Evolutionary conservation across 2,329 filamentous ascomycete species (phyloP).

Genomic region (Arthrobotrys sphaeroides): DNA sequence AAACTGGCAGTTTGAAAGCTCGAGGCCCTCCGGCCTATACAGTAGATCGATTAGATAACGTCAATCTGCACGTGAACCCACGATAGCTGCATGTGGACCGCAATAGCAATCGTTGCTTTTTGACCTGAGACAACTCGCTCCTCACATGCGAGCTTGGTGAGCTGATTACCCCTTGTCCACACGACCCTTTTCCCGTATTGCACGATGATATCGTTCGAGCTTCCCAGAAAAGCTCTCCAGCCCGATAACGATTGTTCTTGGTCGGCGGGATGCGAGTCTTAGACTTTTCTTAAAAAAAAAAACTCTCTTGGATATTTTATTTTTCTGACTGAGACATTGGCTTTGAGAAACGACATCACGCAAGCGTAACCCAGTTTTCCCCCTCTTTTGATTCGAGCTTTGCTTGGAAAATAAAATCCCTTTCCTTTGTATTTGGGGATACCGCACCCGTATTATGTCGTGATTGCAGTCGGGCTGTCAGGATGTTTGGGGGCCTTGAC

Average conservation of each 20-base stretch:
- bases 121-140: background rate
- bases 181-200: constrained; percentile 8
- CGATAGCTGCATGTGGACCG: background rate
- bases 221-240: constrained; percentile 21
- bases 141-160: constrained; percentile 13
- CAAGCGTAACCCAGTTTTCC: background rate
- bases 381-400: background rate
- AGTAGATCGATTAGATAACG: constrained; percentile 8
- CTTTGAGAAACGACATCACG: background rate
- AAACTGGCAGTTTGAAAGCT: background rate
- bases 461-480: background rate
- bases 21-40: too few species aligned
- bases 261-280: constrained; percentile 5
- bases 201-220: constrained; percentile 1
- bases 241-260: constrained; percentile 21
- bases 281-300: too few species aligned
- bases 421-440: background rate
- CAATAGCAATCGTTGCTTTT: background rate
- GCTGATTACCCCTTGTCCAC: constrained; percentile 1
- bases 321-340: background rate
- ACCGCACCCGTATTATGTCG: background rate
- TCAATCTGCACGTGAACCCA: background rate
- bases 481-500: constrained; percentile 13
- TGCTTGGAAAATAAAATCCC: background rate
- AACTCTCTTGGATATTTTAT: too few species aligned